phyloP scores from a whole-genome alignment of 2,329 filamentous ascomycete species.

The Pseudopithomyces maydicus region DNA sequence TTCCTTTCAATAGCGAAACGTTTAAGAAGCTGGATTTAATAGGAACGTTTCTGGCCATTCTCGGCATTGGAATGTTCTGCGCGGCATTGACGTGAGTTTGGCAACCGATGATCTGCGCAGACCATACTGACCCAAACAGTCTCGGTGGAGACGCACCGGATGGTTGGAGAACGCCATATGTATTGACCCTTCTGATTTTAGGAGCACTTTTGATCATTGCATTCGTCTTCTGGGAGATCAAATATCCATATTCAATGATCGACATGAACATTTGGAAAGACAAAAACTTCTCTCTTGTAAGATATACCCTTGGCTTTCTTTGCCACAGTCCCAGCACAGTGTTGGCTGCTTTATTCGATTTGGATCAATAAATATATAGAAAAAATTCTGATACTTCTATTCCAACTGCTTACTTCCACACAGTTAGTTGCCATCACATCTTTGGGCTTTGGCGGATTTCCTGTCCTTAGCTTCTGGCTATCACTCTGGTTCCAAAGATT shows the following conservation, averaged over 20 bases:
- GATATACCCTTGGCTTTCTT: neutral
- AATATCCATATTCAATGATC: constrained; percentile 52
- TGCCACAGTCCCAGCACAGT: neutral
- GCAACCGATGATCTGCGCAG: neutral
- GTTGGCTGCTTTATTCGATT: too few species aligned
- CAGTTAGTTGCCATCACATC: constrained; percentile 62
- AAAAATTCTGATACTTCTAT: too few species aligned
- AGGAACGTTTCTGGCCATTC: constrained; percentile 64
- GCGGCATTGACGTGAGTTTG: constrained; percentile 61
- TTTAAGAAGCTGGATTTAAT: constrained; percentile 65
- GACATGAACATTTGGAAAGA: constrained; percentile 66
- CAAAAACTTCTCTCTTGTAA: constrained; percentile 66
- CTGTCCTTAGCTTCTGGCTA: constrained; percentile 65
- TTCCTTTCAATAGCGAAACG: constrained; percentile 50
- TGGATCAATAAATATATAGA: too few species aligned
- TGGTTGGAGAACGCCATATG: constrained; percentile 67
- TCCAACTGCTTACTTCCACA: neutral
- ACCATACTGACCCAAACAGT: constrained; percentile 30
- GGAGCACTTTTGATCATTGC: constrained; percentile 60
- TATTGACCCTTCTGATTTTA: constrained; percentile 66
- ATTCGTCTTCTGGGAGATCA: constrained; percentile 69
- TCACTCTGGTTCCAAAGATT: constrained; percentile 69
- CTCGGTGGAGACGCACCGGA: constrained; percentile 60
- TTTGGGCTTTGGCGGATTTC: constrained; percentile 68
- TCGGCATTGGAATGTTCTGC: constrained; percentile 69